These are phyloP conservation scores for Calonectria naviculata DNA, from an alignment of 2,329 filamentous ascomycete genomes.

Conservation along the genomic window DNA sequence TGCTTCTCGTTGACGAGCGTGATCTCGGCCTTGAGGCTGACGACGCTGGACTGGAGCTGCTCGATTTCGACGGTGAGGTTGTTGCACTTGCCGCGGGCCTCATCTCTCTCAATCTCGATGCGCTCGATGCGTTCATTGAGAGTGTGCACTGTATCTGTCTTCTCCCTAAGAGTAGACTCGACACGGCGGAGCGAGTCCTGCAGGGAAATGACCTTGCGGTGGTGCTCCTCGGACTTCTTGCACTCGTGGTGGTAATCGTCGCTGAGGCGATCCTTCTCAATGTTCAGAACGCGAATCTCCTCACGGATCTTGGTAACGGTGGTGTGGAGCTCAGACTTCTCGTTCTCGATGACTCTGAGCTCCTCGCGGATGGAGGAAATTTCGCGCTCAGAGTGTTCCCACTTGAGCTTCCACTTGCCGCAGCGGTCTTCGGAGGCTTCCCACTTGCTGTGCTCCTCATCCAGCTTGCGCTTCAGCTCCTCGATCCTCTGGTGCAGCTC, in stretches of 20 bases:
- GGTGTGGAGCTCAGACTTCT: not conserved
- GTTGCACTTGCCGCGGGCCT: not conserved
- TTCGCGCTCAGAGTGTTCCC: not conserved
- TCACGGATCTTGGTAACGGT: not conserved
- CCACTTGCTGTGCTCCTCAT: not conserved
- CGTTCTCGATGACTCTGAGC: not conserved
- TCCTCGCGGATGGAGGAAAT: not conserved
- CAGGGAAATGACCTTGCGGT: not conserved
- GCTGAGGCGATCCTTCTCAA: slow-evolving; percentile 1
- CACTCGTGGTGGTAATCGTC: not conserved
- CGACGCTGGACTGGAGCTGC: not conserved
- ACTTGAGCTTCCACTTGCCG: slow-evolving; percentile 7
- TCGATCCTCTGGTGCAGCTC: not conserved
- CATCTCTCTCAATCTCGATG: not conserved
- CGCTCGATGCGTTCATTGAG: not conserved
- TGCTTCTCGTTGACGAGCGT: not conserved
- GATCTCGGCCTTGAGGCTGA: not conserved
- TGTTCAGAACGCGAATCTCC: not conserved
- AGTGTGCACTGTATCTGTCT: not conserved
- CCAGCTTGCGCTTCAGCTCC: not conserved
- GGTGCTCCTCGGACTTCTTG: slow-evolving; percentile 1
- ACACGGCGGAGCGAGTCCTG: not conserved
- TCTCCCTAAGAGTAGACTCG: not conserved
- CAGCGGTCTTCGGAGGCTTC: not conserved
- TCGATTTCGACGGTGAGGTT: not conserved